Conservation (phyloP, 306 rosid genomes). For the Cucurbita moschata region DNA sequence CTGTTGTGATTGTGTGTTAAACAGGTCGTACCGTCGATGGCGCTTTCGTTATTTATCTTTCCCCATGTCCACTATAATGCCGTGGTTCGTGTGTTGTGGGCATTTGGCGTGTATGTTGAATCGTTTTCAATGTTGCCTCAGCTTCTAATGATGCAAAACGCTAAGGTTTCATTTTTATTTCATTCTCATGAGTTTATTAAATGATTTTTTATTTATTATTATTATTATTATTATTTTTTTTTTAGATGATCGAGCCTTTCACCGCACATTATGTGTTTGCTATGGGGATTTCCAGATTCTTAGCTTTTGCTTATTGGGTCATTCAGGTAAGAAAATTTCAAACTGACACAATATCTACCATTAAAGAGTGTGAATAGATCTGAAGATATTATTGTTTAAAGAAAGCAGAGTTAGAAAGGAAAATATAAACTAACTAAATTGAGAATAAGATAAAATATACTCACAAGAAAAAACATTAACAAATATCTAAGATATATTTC, state of each 20-base stretch:
- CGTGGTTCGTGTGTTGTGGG: constrained; percentile 26
- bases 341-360: no score
- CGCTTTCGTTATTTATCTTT: constrained; percentile 30
- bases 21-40: constrained; percentile 40
- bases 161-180: constrained; percentile 38
- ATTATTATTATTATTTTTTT: no score
- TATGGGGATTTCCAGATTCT: constrained; percentile 66
- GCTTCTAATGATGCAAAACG: constrained; percentile 58
- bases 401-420: no score
- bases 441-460: no score
- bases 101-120: constrained; percentile 49
- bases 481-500: no score
- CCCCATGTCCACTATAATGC: constrained; percentile 12
- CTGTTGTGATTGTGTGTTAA: neutral
- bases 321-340: constrained; percentile 18
- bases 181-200: neutral
- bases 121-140: constrained; percentile 68
- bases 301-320: constrained; percentile 56
- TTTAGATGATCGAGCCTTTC: constrained; percentile 73
- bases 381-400: no score
- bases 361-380: no score
- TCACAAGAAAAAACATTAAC: no score
- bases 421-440: no score
- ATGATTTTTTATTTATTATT: neutral
- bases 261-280: constrained; percentile 80